phyloP scores from a whole-genome alignment of 2,329 filamentous ascomycete species.

The Xylaria sp. region DNA sequence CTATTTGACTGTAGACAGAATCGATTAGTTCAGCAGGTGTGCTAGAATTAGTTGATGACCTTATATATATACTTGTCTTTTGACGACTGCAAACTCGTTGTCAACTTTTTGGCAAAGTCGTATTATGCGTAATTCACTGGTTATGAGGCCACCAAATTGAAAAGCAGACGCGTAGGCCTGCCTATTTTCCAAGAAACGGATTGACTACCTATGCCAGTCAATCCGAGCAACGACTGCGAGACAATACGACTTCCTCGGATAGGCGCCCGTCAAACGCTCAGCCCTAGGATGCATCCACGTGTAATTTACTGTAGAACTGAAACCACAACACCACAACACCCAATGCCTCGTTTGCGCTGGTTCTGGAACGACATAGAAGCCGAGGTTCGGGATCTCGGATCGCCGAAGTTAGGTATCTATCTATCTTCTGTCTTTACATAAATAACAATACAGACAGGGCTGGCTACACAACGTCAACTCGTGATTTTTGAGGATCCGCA shows the following conservation, averaged over 20 bases:
- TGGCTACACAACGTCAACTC: conserved; percentile 3
- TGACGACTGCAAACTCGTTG: neutral
- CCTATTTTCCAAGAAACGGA: conserved; percentile 7
- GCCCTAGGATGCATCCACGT: conserved; percentile 11
- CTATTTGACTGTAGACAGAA: neutral
- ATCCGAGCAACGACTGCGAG: conserved; percentile 1
- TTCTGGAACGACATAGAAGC: neutral
- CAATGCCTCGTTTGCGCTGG: conserved; percentile 3
- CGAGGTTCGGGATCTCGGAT: conserved; percentile 1
- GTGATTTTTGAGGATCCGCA: neutral
- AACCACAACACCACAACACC: conserved; percentile 8
- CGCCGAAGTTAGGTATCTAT: neutral
- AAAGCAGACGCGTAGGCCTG: conserved; percentile 8
- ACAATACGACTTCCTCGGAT: neutral
- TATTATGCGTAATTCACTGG: neutral
- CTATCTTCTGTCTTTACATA: neutral
- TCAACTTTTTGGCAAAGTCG: conserved; percentile 3
- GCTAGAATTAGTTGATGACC: neutral
- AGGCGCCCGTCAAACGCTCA: neutral
- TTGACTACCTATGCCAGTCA: conserved; percentile 5
- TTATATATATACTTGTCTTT: neutral
- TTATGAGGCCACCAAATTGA: neutral
- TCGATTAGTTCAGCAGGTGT: neutral
- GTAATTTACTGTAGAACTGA: neutral
- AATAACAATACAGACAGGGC: neutral